A percentile compares a stretch with the other conserved stretches of the same genome.
phyloP scores from a whole-genome alignment of 257 asterid species.

The Linderniella brevidens region DNA sequence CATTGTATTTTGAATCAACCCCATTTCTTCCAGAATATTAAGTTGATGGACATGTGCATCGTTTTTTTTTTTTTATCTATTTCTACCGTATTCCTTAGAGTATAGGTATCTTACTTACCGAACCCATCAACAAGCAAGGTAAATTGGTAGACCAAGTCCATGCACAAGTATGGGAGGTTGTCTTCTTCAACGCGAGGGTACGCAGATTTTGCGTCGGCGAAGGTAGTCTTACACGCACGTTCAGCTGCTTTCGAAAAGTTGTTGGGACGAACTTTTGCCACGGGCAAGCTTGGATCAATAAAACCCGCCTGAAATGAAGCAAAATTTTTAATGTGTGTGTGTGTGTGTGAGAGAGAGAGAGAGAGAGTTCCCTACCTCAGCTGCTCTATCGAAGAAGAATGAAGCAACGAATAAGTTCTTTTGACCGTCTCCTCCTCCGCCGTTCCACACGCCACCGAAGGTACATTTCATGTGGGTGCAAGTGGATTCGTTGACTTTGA shows the following conservation, averaged over 20 bases:
- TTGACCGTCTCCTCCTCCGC: constrained; percentile 97
- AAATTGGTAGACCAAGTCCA: constrained; percentile 85
- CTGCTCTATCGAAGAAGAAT: constrained; percentile 90
- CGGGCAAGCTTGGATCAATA: constrained; percentile 47
- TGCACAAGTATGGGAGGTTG: constrained; percentile 81
- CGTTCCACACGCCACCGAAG: constrained; percentile 96
- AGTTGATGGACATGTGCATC: no score
- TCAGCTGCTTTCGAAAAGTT: constrained; percentile 76
- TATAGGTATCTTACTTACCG: constrained; percentile 33
- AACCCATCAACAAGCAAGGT: constrained; percentile 84
- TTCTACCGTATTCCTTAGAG: no score
- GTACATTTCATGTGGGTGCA: constrained; percentile 97
- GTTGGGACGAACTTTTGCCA: constrained; percentile 66
- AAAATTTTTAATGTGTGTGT: no score
- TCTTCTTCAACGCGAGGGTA: constrained; percentile 48
- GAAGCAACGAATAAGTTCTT: constrained; percentile 91
- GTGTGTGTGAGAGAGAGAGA: no score
- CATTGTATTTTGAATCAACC: no score
- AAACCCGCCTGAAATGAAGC: constrained; percentile 51
- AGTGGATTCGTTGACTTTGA: constrained; percentile 60
- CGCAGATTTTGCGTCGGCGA: constrained; percentile 39
- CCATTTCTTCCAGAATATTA: neutral
- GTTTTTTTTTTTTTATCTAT: neutral
- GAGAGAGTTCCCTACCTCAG: constrained; percentile 43
- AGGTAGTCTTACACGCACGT: constrained; percentile 58